Conservation (phyloP, 441 rosid genomes). For the Euphorbia celastroides region DNA sequence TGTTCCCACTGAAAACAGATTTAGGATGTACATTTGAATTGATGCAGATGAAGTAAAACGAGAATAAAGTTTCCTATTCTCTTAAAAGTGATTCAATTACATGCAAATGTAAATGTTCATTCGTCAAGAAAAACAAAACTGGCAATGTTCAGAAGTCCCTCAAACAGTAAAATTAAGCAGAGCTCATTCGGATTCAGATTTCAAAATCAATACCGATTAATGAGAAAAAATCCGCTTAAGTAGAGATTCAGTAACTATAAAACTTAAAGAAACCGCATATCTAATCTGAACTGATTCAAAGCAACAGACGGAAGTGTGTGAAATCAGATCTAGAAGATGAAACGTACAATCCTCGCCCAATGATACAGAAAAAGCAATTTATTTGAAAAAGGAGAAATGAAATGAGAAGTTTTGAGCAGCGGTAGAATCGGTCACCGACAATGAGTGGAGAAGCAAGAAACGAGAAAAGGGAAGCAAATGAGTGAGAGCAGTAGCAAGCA, state of each 20-base stretch:
- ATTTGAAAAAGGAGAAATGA: background rate
- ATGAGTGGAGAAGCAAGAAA: background rate
- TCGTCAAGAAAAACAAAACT: background rate
- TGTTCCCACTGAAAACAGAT: background rate
- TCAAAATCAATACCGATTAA: background rate
- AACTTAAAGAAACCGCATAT: background rate
- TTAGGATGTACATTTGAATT: background rate
- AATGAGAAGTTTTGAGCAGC: too few species aligned
- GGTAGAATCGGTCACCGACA: background rate
- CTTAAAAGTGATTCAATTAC: background rate
- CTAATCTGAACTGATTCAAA: background rate
- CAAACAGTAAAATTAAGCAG: background rate
- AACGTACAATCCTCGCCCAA: background rate
- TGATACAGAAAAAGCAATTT: background rate
- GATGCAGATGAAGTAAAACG: background rate
- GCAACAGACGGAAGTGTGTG: background rate
- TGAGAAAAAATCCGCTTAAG: background rate
- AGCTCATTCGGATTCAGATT: background rate
- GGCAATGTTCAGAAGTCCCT: background rate
- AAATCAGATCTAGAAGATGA: slow-evolving; percentile 1
- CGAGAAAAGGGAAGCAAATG: background rate
- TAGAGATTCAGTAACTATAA: background rate
- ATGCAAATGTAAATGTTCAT: background rate
- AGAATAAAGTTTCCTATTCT: background rate
- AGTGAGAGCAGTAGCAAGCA: background rate